Base-by-base conservation (phyloP, 345 rosid genomes). In the Punica granatum region DNA sequence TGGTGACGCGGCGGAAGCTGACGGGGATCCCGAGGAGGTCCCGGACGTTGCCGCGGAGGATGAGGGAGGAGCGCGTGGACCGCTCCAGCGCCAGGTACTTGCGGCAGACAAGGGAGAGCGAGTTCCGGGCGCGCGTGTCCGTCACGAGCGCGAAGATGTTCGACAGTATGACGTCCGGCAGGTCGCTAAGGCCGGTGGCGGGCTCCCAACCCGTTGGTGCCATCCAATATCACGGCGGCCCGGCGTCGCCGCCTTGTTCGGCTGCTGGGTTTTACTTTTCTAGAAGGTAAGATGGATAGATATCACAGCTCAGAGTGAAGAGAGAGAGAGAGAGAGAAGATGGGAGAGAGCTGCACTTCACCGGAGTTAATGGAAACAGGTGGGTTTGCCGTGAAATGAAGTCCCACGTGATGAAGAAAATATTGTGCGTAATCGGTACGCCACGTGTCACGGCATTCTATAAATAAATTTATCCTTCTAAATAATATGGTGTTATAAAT, bases 11-110 rank as follows among this genome's bases (percentile, higher is more conserved):
- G 66, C 87, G 76, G 89, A 94, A 94, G 39, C 87, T 78, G 44
- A 54, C 68, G 0, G 97, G 98, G 66, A 86, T 71, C 65, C 53
- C 65, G 78, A 43, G 64, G 65, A 92, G 88, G 70, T 94, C 83
- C n/a, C 84, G 83, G 21, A 86, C 83, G 78, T 86, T 94, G 66
- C 98, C 98, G 1, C 96, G 98, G 90, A 94, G 90, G 56, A 91
- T 70, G 79, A 94, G 87, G 61, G 75, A 78, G 44, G 81, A 42
- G 81, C 97, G 97, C 51, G 98, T 88, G 56, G 90, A 65, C 41
- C 97, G 70, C 67, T 94, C 99, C 0, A 89, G 78, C 4, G 80
- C 67, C 16, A 79, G 82, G 81, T 84, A 88, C 69, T 89, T 91
- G 51, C 66, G 86, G 75, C 82, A 81, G 30, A 82, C 93, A 53